Evolutionary conservation across 208 protist genomes (phyloP), one percentile per base, ranked within the genome.

Genomic region (Sergeia podlipaevii): DNA sequence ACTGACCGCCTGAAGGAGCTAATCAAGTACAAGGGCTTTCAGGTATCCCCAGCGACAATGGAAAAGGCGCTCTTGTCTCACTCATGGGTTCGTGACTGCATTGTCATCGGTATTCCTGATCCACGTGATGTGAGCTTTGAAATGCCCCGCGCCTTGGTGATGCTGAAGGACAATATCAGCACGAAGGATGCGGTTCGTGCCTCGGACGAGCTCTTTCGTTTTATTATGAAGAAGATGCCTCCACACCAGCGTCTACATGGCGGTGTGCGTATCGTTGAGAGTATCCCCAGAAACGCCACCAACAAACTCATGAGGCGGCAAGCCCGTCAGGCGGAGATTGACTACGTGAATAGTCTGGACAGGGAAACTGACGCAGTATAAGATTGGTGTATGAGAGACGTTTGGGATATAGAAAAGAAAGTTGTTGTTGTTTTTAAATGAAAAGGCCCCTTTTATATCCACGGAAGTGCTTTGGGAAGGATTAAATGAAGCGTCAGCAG

Each of bases 11-110:
- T 87, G 36, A 96, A 96, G 65, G 89, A 95, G 55, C 64, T 96
- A 21, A 96, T 96, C 55, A 96, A 96, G 70, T 81, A 73, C 68
- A 96, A 96, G 66, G 89, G 89, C 38, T 89, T 88, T 44, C 89
- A 96, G 70, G 88, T 96, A 10, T 66, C 89, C 7, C 88, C 89
- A 0, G 85, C 85, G 2, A 70, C 79, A 41, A 52, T 95, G 4
- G 89, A 96, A 65, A 81, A 37, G 15, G 2, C 80, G 29, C 30
- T 91, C 17, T 39, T 87, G 36, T 34, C 41, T 3, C 77, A 94
- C 32, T 73, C 77, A 45, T 53, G 49, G 30, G 74, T 96, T 23
- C 30, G 32, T 6, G 90, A 95, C 65, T 66, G 54, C 28, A 74
- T 81, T 23, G 90, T 96, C 0, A 65, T 95, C 24, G 77, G 76